Percentiles rank a stretch among this genome's conserved stretches.
phyloP scores from a whole-genome alignment of 768 basidiomycete genomes.

The Phylloporus sp. region DNA sequence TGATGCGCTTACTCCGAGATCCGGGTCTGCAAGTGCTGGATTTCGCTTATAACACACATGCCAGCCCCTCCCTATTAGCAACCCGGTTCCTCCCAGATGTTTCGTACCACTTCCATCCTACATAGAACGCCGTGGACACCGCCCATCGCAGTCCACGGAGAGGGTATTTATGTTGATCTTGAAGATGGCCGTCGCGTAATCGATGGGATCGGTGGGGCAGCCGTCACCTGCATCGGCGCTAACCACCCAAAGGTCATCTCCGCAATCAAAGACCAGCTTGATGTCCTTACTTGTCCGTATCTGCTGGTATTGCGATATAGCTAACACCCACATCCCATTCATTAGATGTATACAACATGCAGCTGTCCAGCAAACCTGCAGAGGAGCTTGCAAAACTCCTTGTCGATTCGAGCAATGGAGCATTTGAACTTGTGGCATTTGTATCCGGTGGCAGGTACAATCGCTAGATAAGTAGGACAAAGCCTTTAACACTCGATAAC shows the following conservation, averaged over 20 bases:
- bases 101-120: conserved; percentile 41
- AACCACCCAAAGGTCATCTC: conserved; percentile 67
- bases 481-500: not conserved
- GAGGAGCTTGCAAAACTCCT: conserved; percentile 71
- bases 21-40: not conserved
- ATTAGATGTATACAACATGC: conserved; percentile 84
- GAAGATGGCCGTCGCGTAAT: conserved; percentile 66
- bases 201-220: conserved; percentile 84
- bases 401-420: conserved; percentile 63
- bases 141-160: conserved; percentile 59
- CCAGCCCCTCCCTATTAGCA: not conserved
- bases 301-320: not conserved
- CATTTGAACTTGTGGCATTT: conserved; percentile 69
- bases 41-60: not conserved
- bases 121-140: conserved; percentile 73
- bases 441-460: conserved; percentile 61
- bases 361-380: conserved; percentile 75
- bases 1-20: not conserved
- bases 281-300: conserved; percentile 68
- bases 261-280: conserved; percentile 77
- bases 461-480: not conserved
- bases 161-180: conserved; percentile 70
- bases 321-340: not conserved
- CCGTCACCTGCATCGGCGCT: conserved; percentile 76
- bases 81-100: conserved; percentile 2